Conservation (phyloP, 345 rosid genomes). For the Moricandia arvensis region DNA sequence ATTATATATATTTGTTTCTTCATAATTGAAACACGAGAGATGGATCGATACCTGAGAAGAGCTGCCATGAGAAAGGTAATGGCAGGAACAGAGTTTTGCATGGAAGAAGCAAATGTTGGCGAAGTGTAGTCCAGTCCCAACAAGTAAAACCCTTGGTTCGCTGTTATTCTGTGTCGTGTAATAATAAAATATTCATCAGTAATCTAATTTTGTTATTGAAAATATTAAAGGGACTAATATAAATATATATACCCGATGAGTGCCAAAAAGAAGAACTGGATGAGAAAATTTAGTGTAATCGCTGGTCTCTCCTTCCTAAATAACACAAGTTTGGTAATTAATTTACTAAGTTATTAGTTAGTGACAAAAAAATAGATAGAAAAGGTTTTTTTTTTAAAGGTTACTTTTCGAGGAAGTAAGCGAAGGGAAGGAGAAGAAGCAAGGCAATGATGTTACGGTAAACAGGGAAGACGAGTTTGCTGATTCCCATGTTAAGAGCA, state of each 20-base stretch:
- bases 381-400: not conserved
- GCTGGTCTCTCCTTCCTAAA: constrained; percentile 96
- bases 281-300: constrained; percentile 64
- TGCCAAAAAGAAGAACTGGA: constrained; percentile 91
- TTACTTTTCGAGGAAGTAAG: constrained; percentile 96
- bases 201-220: not conserved
- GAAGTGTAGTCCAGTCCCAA: constrained; percentile 90
- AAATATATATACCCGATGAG: constrained; percentile 63
- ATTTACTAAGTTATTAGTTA: not conserved
- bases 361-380: not conserved
- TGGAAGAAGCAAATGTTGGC: constrained; percentile 97
- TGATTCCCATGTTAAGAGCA: constrained; percentile 97
- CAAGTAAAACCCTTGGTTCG: constrained; percentile 96
- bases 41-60: constrained; percentile 55
- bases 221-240: not conserved
- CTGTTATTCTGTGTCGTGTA: constrained; percentile 76
- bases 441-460: constrained; percentile 95
- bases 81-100: constrained; percentile 99
- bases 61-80: constrained; percentile 98
- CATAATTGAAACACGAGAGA: not conserved
- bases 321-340: constrained; percentile 1
- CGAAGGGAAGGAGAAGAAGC: constrained; percentile 89
- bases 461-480: constrained; percentile 93
- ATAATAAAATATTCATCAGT: not conserved
- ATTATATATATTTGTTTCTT: not conserved